These are phyloP conservation scores for Ophiosphaerella narmari DNA, from an alignment of 2,329 filamentous ascomycete species.

Conservation along the genomic window DNA sequence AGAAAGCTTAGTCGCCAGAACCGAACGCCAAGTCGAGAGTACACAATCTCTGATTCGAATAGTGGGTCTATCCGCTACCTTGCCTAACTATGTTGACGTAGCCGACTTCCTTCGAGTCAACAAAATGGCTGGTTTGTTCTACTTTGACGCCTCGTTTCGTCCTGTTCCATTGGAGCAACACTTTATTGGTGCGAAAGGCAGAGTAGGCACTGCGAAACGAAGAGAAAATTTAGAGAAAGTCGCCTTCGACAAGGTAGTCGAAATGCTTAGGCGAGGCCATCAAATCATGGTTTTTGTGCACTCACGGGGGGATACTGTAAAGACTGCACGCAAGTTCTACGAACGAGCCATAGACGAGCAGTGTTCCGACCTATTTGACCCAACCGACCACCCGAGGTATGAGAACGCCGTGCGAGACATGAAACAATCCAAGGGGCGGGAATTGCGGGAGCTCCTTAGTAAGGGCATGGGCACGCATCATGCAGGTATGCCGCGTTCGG, in stretches of 20 bases:
- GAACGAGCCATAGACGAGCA: slow-evolving; percentile 84
- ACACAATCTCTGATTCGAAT: slow-evolving; percentile 97
- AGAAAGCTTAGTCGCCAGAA: slow-evolving; percentile 92
- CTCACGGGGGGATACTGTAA: slow-evolving; percentile 89
- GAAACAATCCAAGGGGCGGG: slow-evolving; percentile 81
- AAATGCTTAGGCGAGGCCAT: slow-evolving; percentile 90
- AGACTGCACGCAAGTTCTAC: slow-evolving; percentile 82
- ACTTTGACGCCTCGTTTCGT: slow-evolving; percentile 94
- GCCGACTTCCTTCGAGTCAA: slow-evolving; percentile 98
- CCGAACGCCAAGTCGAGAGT: slow-evolving; percentile 94
- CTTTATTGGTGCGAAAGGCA: slow-evolving; percentile 95
- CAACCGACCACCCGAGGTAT: slow-evolving; percentile 76
- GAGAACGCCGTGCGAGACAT: slow-evolving; percentile 81
- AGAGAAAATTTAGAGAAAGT: slow-evolving; percentile 87
- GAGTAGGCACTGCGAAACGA: slow-evolving; percentile 77
- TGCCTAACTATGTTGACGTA: slow-evolving; percentile 96
- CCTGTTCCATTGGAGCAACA: slow-evolving; percentile 96
- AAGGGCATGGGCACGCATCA: slow-evolving; percentile 96
- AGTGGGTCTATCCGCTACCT: slow-evolving; percentile 89
- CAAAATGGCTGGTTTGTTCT: slow-evolving; percentile 88
- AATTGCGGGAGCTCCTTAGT: slow-evolving; percentile 84
- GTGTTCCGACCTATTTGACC: slow-evolving; percentile 82
- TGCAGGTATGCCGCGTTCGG: slow-evolving; percentile 91
- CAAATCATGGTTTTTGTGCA: slow-evolving; percentile 99
- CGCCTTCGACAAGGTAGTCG: slow-evolving; percentile 90